Evolutionary conservation across 73 alveolate genomes (phyloP), one percentile per base, ranked within the genome.

Genomic region (Paramecium sonneborni): DNA sequence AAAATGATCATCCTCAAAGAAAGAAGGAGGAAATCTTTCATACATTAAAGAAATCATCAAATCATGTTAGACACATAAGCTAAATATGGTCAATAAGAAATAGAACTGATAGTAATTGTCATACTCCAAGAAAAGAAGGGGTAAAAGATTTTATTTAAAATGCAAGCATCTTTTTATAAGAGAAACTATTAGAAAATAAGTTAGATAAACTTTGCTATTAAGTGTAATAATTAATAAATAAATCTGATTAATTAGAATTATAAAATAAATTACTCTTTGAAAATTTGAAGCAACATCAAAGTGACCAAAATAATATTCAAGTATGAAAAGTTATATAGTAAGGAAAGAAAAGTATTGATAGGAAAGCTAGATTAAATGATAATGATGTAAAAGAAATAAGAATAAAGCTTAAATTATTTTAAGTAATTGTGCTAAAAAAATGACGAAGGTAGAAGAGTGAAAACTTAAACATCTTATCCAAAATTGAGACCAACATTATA

Each of bases 261-360:
- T 74, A 74, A 74, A 74, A 74, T 74, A 74, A 74, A 74, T 37
- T 74, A 18, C 58, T 74, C 15, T 74, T 74, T n/a, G 67, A 32
- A 34, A 74, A 74, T 23, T 6, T 74, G 0, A 34, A 32, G 34
- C 34, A 74, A 39, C 34, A 37, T 74, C 58, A 74, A n/a, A 34
- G 32, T 10, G 87, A 74, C 18, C 58, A 37, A 15, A 23, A 34
- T 28, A 37, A 34, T 37, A 4, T 23, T 6, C 21, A 37, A 35
- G 56, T 74, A 37, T 37, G 37, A 35, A 37, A 28, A 37, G 44
- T 37, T 74, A 23, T 37, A 74, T 74, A 74, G 24, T 62, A 28
- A 74, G 87, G 87, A 74, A 28, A 34, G 68, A 23, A 74, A 74
- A 15, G 20, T 37, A n/a, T 74, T 74, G 87, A 24, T 74, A 18